Conservation (phyloP, 2,329 filamentous ascomycete species). For the Aspergillus chevalieri region DNA sequence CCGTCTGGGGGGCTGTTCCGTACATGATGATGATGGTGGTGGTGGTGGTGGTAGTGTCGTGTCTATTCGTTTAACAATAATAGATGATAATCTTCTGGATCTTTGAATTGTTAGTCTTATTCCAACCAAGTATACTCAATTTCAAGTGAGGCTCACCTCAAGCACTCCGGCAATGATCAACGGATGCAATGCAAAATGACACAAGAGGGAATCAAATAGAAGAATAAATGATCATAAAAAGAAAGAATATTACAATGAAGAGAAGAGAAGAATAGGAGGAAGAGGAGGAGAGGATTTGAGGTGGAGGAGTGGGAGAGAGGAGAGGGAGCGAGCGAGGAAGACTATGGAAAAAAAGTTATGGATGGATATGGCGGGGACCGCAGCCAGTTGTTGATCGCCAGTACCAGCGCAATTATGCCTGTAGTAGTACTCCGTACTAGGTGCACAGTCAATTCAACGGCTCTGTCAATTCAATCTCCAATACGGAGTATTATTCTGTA, state of each 20-base stretch:
- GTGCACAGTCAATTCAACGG: background rate
- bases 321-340: background rate
- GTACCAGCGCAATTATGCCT: too few species aligned
- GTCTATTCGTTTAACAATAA: constrained; percentile 1
- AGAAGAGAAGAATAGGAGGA: constrained; percentile 8
- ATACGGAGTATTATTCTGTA: too few species aligned
- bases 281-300: background rate
- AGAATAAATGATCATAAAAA: constrained; percentile 8
- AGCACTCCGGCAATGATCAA: too few species aligned
- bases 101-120: too few species aligned
- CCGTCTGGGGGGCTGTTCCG: constrained; percentile 84
- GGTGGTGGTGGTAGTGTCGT: constrained; percentile 18
- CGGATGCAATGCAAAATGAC: constrained; percentile 2
- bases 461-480: too few species aligned
- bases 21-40: constrained; percentile 60
- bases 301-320: background rate
- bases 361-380: background rate
- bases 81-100: too few species aligned
- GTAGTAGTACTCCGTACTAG: too few species aligned
- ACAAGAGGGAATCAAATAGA: constrained; percentile 28
- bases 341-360: background rate
- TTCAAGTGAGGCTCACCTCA: too few species aligned
- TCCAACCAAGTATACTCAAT: too few species aligned
- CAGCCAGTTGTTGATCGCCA: background rate
- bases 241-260: constrained; percentile 6